A percentile compares a stretch with the other conserved stretches of the same genome.
These are phyloP conservation scores for Barnettozyma sp. DNA, from an alignment of 805 yeast genomes.

Conservation along the genomic window DNA sequence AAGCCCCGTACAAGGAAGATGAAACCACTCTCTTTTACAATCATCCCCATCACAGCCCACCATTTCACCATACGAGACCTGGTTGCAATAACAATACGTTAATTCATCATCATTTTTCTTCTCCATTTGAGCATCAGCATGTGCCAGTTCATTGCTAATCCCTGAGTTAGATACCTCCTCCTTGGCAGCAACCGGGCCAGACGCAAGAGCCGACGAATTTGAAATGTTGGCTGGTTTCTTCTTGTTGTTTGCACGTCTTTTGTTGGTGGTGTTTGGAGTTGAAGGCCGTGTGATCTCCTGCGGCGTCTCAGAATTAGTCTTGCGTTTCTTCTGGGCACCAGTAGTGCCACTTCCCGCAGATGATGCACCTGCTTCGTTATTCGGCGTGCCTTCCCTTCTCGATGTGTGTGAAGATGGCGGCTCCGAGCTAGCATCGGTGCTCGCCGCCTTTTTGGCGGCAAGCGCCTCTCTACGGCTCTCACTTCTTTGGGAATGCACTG, in stretches of 20 bases:
- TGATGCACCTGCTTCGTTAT: constrained; percentile 20
- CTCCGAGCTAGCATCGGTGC: constrained; percentile 22
- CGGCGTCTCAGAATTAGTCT: constrained; percentile 13
- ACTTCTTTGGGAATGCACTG: constrained; percentile 69
- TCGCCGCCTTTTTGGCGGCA: constrained; percentile 73
- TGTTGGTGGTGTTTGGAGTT: constrained; percentile 12
- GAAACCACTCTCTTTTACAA: constrained; percentile 94
- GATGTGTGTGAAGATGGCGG: constrained; percentile 4
- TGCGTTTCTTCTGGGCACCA: constrained; percentile 20
- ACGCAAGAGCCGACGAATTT: constrained; percentile 2
- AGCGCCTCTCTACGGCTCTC: constrained; percentile 89
- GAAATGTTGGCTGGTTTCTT: constrained; percentile 3
- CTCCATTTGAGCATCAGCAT: constrained; percentile 6
- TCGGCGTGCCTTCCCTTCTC: constrained; percentile 19
- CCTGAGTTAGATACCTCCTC: constrained; percentile 4
- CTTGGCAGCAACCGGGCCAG: constrained; percentile 1
- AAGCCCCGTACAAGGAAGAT: constrained; percentile 85
- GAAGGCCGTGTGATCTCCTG: constrained; percentile 10
- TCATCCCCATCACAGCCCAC: constrained; percentile 96
- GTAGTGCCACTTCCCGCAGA: constrained; percentile 9
- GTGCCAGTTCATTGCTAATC: constrained; percentile 11
- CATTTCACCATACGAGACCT: constrained; percentile 97
- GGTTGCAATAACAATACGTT: constrained; percentile 92
- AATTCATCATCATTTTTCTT: constrained; percentile 51
- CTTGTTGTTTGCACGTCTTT: constrained; percentile 10